These are phyloP conservation scores for Lithospermum erythrorhizon DNA, from an alignment of 257 asterid species.

Conservation along the genomic window DNA sequence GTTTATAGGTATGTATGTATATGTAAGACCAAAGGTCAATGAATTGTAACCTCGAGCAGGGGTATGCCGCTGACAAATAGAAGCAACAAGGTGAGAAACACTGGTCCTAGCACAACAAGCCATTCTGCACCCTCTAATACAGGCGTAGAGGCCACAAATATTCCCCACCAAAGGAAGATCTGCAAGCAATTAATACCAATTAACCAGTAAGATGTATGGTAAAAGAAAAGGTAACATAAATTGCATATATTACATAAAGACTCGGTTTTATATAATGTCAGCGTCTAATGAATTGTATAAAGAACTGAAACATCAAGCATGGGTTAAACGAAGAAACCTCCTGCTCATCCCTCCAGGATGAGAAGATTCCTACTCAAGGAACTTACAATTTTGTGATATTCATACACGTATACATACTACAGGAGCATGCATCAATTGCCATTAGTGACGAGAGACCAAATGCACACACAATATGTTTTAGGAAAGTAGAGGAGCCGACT, in stretches of 20 bases:
- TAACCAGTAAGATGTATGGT: background rate
- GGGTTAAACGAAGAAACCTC: background rate
- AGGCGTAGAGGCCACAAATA: slow-evolving; percentile 87
- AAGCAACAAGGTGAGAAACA: slow-evolving; percentile 61
- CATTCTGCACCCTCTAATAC: slow-evolving; percentile 65
- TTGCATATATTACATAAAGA: background rate
- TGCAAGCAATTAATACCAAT: slow-evolving; percentile 14
- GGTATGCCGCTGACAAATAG: slow-evolving; percentile 92
- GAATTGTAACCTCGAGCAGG: slow-evolving; percentile 58
- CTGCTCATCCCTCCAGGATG: background rate
- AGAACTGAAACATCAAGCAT: background rate
- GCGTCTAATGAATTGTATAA: background rate
- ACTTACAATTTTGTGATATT: background rate
- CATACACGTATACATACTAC: too few relatives aligned
- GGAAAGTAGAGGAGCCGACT: background rate
- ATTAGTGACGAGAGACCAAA: background rate
- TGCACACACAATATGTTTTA: background rate
- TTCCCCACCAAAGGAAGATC: slow-evolving; percentile 98
- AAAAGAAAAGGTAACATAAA: background rate
- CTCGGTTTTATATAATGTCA: background rate
- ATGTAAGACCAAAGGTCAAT: background rate
- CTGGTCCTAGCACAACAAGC: slow-evolving; percentile 85
- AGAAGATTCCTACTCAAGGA: background rate
- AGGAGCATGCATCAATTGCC: too few relatives aligned
- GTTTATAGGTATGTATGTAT: background rate